These are phyloP conservation scores for Ilex asprella DNA, from an alignment of 257 asterid species.

Conservation along the genomic window DNA sequence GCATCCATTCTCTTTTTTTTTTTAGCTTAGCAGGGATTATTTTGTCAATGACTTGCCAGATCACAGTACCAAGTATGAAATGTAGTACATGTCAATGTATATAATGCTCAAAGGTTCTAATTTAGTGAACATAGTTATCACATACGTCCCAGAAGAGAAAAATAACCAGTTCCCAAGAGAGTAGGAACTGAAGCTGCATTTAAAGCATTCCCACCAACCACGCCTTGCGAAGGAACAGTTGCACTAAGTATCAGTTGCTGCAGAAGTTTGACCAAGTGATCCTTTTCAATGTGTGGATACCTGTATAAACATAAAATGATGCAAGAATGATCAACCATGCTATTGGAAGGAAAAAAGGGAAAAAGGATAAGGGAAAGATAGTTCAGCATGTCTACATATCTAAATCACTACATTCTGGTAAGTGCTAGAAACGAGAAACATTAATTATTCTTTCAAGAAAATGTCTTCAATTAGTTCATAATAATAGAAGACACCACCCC, in stretches of 20 bases:
- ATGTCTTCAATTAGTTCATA: not conserved
- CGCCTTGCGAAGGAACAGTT: conserved; percentile 42
- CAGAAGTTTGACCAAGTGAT: conserved; percentile 93
- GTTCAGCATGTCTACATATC: not conserved
- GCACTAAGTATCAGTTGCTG: conserved; percentile 66
- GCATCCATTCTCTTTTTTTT: not conserved
- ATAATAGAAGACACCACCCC: not conserved
- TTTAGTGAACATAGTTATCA: not conserved
- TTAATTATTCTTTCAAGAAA: not conserved
- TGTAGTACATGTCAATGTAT: not conserved
- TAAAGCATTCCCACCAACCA: conserved; percentile 38
- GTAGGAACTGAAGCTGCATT: conserved; percentile 93
- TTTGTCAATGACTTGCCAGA: not conserved
- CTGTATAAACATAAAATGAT: conserved; percentile 28
- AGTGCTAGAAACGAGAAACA: not conserved
- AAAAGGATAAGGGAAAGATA: conserved; percentile 8
- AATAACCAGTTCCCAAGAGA: conserved; percentile 78
- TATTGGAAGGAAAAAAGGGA: conserved; percentile 4
- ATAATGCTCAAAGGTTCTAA: not conserved
- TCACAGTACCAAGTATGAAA: not conserved
- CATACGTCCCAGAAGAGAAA: conserved; percentile 76
- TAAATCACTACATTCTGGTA: not conserved
- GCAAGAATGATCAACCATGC: conserved; percentile 13
- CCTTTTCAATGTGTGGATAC: conserved; percentile 78
- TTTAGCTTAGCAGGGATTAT: not conserved